A percentile compares a stretch with the other conserved stretches of the same genome.
Evolutionary conservation across 2,329 filamentous ascomycete genomes (phyloP).

Genomic region (Penicillium sp.): DNA sequence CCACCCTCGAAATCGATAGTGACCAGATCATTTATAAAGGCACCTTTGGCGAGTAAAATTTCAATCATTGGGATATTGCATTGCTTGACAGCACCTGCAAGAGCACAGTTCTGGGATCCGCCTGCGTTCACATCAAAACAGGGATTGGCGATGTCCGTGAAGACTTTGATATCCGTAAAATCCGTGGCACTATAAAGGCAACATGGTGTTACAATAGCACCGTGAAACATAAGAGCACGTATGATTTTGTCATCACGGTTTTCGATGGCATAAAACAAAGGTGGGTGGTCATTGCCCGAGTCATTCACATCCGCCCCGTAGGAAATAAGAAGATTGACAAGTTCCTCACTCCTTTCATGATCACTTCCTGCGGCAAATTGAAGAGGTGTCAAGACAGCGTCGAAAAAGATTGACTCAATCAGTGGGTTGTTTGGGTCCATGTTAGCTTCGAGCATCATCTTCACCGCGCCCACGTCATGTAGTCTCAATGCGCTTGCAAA

Average conservation of each 20-base stretch:
- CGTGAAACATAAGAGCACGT: neutral
- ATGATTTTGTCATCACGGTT: neutral
- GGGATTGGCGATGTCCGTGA: neutral
- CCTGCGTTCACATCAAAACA: neutral
- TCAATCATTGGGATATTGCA: neutral
- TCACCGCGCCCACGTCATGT: neutral
- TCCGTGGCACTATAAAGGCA: neutral
- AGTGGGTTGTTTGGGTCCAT: neutral
- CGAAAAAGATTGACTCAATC: neutral
- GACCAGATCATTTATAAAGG: neutral
- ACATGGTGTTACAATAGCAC: neutral
- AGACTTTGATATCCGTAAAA: neutral
- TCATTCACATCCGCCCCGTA: slow-evolving; percentile 13
- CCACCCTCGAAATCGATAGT: neutral
- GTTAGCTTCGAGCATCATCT: neutral
- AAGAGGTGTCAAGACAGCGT: neutral
- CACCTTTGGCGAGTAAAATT: neutral
- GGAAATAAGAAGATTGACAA: slow-evolving; percentile 8
- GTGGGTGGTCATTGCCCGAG: neutral
- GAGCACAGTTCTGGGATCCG: neutral
- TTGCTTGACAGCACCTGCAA: neutral
- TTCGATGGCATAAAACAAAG: slow-evolving; percentile 1
- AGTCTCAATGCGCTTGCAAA: slow-evolving; percentile 10
- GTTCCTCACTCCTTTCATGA: neutral
- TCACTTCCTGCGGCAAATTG: neutral